These are phyloP conservation scores for Krasilnikovozyma curviuscula DNA, from an alignment of 768 basidiomycete genomes.

Conservation along the genomic window DNA sequence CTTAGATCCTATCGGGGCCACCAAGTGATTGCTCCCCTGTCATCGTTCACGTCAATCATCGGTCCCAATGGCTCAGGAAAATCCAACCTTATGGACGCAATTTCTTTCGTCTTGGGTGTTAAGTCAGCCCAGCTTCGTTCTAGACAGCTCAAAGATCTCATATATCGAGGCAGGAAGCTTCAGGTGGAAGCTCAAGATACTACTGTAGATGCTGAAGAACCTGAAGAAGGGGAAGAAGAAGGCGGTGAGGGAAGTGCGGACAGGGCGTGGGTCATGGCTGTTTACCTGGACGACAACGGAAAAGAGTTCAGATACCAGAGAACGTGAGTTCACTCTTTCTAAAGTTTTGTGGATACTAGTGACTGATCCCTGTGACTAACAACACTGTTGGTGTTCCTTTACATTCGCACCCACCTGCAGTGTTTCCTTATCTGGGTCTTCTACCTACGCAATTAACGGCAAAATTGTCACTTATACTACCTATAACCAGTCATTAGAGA, in stretches of 20 bases:
- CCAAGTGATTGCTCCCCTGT: constrained; percentile 72
- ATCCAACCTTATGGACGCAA: constrained; percentile 98
- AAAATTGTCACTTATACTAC: constrained; percentile 62
- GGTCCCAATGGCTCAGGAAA: constrained; percentile 99
- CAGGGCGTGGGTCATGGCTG: constrained; percentile 89
- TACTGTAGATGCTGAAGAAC: constrained; percentile 16
- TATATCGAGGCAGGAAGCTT: constrained; percentile 69
- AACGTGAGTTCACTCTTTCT: constrained; percentile 43
- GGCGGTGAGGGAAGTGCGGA: constrained; percentile 68
- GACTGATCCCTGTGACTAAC: too few relatives aligned
- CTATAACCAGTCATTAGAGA: constrained; percentile 70
- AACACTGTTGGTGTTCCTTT: neutral
- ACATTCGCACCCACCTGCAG: constrained; percentile 29
- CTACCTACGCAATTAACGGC: constrained; percentile 75
- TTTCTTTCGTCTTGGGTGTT: constrained; percentile 93
- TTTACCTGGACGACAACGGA: constrained; percentile 53
- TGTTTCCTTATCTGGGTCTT: constrained; percentile 66
- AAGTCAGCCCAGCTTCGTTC: constrained; percentile 82
- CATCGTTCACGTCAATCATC: constrained; percentile 77
- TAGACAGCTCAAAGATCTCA: constrained; percentile 82
- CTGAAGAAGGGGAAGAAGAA: constrained; percentile 19
- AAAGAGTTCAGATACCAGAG: constrained; percentile 83
- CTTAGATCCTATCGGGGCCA: constrained; percentile 89
- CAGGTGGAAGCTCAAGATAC: constrained; percentile 5
- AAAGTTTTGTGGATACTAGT: neutral